These are phyloP conservation scores for Phytophthora sp. DNA, from an alignment of 352 stramenopile species.

Conservation along the genomic window DNA sequence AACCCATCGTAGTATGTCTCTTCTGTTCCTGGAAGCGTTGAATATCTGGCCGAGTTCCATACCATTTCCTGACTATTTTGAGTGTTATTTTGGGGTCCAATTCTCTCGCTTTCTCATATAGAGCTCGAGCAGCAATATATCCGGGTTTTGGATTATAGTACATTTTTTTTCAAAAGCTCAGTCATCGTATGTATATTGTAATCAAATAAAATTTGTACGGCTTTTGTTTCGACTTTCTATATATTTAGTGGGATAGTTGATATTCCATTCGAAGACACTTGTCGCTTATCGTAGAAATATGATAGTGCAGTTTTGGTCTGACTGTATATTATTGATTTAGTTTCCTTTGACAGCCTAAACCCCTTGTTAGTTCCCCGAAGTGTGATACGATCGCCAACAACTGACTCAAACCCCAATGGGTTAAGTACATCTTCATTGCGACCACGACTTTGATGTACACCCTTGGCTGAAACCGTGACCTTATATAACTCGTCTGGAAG, in stretches of 20 bases:
- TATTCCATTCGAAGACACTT: too few relatives aligned
- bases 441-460: background rate
- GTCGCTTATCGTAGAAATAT: background rate
- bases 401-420: background rate
- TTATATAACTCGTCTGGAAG: background rate
- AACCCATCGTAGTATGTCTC: background rate
- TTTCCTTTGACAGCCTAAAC: background rate
- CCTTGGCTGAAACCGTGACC: background rate
- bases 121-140: background rate
- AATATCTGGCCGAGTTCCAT: background rate
- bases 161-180: background rate
- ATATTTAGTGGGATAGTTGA: too few relatives aligned
- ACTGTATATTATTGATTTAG: too few relatives aligned
- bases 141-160: background rate
- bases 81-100: background rate
- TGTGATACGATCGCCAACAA: background rate
- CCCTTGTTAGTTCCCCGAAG: background rate
- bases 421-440: background rate
- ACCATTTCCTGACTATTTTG: background rate
- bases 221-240: too few relatives aligned
- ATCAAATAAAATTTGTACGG: too few relatives aligned
- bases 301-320: background rate
- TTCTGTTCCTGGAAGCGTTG: too few relatives aligned
- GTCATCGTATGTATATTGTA: too few relatives aligned
- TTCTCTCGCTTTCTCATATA: background rate